Conservation (phyloP, 345 rosid genomes). For the Xanthoceras sorbifolium region DNA sequence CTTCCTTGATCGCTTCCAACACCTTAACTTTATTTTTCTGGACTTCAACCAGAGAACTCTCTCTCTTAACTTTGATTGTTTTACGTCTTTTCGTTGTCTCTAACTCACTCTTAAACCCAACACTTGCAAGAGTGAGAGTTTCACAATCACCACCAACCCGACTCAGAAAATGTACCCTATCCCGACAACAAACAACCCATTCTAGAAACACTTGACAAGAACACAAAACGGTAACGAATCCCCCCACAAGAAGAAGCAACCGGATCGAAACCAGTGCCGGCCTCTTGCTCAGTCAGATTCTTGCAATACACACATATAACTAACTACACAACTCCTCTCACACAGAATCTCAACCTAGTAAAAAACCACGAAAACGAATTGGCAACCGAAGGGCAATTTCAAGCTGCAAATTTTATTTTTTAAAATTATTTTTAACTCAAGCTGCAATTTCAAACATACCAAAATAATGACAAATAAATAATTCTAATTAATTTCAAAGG, state of each 20-base stretch:
- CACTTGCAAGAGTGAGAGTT: constrained; percentile 67
- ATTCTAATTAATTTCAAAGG: too few species aligned
- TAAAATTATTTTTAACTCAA: constrained; percentile 2
- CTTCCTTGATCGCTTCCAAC: too few species aligned
- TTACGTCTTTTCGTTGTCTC: constrained; percentile 27
- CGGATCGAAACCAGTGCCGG: constrained; percentile 51
- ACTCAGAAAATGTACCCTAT: constrained; percentile 42
- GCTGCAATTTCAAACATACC: constrained; percentile 18
- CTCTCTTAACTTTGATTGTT: constrained; percentile 31
- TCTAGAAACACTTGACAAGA: constrained; percentile 42
- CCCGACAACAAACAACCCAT: constrained; percentile 37
- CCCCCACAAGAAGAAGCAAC: constrained; percentile 61
- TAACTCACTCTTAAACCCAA: constrained; percentile 45
- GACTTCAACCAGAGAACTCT: constrained; percentile 1
- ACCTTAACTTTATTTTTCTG: background rate
- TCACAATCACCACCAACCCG: constrained; percentile 42
- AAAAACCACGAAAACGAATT: constrained; percentile 16
- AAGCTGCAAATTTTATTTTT: constrained; percentile 2
- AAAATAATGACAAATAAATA: background rate
- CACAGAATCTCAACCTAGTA: constrained; percentile 1
- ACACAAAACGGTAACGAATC: constrained; percentile 47
- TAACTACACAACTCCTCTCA: background rate
- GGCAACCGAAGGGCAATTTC: constrained; percentile 8
- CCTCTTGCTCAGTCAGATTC: constrained; percentile 37
- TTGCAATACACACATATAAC: background rate